These are phyloP conservation scores for Phanerodontia chrysosporium DNA, from an alignment of 768 basidiomycete genomes.

Conservation along the genomic window DNA sequence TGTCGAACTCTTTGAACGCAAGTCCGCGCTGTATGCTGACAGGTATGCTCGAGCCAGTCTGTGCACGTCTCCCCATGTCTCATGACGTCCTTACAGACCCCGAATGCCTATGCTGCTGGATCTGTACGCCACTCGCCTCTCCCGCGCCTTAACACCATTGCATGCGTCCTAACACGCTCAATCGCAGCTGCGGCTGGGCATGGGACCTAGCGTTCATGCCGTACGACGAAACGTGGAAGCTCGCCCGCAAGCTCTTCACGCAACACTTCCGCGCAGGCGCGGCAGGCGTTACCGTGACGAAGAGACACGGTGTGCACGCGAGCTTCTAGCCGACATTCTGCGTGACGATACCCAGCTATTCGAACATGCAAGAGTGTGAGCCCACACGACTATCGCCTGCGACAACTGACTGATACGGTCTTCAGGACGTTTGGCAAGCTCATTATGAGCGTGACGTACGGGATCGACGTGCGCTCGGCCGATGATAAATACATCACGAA, in stretches of 20 bases:
- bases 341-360: not conserved
- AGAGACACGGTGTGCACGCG: not conserved
- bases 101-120: constrained; percentile 13
- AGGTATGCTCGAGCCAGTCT: not conserved
- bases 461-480: constrained; percentile 6
- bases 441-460: constrained; percentile 17
- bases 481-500: constrained; percentile 9
- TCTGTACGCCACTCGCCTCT: constrained; percentile 4
- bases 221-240: constrained; percentile 24
- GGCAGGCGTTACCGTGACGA: not conserved
- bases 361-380: not conserved
- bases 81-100: not conserved
- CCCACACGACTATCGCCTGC: not conserved
- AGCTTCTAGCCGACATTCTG: not conserved
- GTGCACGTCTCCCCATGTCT: not conserved
- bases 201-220: constrained; percentile 21
- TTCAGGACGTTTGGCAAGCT: not conserved
- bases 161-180: too few species aligned
- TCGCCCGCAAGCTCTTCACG: constrained; percentile 22
- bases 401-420: not conserved
- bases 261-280: constrained; percentile 21
- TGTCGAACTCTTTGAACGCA: constrained; percentile 37
- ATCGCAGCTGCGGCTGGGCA: constrained; percentile 24
- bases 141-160: not conserved
- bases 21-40: constrained; percentile 38